These are phyloP conservation scores for Neodidymelliopsis sp. DNA, from an alignment of 2,329 filamentous ascomycete genomes.

Conservation along the genomic window DNA sequence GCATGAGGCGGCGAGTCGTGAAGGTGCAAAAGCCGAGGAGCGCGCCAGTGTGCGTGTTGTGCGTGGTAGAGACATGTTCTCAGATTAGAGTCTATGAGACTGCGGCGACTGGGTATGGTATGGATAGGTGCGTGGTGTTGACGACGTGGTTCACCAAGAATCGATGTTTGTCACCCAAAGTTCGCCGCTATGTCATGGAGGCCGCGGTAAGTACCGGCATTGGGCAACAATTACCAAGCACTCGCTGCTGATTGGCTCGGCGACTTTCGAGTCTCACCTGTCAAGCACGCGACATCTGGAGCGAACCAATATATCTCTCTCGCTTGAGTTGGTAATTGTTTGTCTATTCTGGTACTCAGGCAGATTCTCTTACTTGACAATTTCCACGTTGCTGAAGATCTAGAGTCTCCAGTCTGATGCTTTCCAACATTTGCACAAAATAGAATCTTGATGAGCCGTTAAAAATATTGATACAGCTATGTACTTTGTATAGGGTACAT, in stretches of 20 bases:
- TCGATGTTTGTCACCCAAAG: conserved; percentile 27
- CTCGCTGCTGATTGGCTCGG: conserved; percentile 22
- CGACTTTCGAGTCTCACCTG: neutral
- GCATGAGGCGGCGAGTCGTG: conserved; percentile 37
- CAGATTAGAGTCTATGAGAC: conserved; percentile 1
- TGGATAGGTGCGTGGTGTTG: conserved; percentile 9
- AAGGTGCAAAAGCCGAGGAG: conserved; percentile 30
- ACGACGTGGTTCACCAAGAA: conserved; percentile 18
- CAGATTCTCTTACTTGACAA: no score
- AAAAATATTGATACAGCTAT: no score
- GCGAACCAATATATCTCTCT: no score
- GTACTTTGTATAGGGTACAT: no score
- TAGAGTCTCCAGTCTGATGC: no score
- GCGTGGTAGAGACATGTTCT: conserved; percentile 44
- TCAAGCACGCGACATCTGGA: conserved; percentile 8
- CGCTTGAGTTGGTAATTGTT: no score
- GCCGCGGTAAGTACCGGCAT: conserved; percentile 28
- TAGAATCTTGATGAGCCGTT: no score
- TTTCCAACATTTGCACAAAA: no score
- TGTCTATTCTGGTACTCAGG: no score
- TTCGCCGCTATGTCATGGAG: conserved; percentile 37
- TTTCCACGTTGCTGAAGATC: no score
- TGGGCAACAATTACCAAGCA: conserved; percentile 28
- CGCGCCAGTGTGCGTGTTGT: conserved; percentile 35
- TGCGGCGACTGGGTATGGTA: conserved; percentile 4